A percentile compares a stretch with the other conserved stretches of the same genome.
phyloP scores from a whole-genome alignment of 345 rosid genomes.

The Erodium maritimum region DNA sequence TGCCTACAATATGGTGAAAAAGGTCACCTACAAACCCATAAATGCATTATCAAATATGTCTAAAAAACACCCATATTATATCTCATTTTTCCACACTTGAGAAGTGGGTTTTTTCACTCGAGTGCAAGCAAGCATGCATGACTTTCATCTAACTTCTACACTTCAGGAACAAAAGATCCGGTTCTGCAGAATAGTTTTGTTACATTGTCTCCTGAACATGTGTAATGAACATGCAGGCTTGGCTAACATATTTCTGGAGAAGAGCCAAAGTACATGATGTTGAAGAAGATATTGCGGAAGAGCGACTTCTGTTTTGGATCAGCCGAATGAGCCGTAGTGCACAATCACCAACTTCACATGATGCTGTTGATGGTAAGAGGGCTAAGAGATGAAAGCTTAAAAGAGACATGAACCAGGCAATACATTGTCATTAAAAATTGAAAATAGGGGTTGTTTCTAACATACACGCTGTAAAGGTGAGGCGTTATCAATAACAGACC shows the following conservation, averaged over 20 bases:
- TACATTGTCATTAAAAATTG: not conserved
- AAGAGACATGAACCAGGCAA: too few relatives aligned
- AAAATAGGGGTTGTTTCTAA: too few relatives aligned
- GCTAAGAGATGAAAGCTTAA: not conserved
- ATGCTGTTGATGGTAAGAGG: slow-evolving; percentile 35
- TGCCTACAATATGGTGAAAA: too few relatives aligned
- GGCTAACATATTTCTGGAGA: slow-evolving; percentile 47
- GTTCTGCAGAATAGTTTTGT: not conserved
- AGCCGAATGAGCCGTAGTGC: slow-evolving; percentile 26
- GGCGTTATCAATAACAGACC: too few relatives aligned
- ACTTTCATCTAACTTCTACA: not conserved
- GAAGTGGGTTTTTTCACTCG: not conserved
- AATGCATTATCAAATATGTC: too few relatives aligned
- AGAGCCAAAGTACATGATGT: slow-evolving; percentile 35
- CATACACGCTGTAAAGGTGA: too few relatives aligned
- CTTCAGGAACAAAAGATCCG: not conserved
- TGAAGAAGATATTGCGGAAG: slow-evolving; percentile 44
- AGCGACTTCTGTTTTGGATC: slow-evolving; percentile 37
- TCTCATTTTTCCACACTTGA: not conserved
- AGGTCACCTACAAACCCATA: too few relatives aligned
- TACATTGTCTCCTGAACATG: not conserved
- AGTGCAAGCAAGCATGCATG: not conserved
- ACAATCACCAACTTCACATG: slow-evolving; percentile 33
- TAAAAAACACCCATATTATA: too few relatives aligned
- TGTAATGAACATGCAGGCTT: slow-evolving; percentile 20